A percentile compares a stretch with the other conserved stretches of the same genome.
Evolutionary conservation across 495 filamentous ascomycete genomes (phyloP).

Genomic region (Penicillium verhagenii): DNA sequence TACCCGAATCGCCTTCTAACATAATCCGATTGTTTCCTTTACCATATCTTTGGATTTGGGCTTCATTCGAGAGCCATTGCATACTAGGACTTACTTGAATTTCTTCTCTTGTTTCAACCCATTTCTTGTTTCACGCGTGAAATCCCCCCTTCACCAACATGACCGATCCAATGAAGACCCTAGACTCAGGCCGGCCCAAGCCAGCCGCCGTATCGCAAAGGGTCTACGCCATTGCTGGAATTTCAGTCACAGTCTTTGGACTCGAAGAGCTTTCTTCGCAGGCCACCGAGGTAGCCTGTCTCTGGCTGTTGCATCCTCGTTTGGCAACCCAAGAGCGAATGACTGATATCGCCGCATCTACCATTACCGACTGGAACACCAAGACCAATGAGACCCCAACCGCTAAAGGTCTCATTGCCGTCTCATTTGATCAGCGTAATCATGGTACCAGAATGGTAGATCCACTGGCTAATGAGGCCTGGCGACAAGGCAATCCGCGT

Average conservation of each 20-base stretch:
- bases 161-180: conserved; percentile 38
- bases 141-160: conserved; percentile 15
- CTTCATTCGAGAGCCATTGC: neutral
- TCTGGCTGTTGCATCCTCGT: conserved; percentile 88
- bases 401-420: conserved; percentile 63
- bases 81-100: too few species aligned
- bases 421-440: conserved; percentile 87
- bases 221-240: conserved; percentile 68
- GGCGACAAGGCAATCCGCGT: conserved; percentile 73
- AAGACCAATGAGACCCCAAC: conserved; percentile 21
- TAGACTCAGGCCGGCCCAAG: conserved; percentile 22
- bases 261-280: conserved; percentile 63
- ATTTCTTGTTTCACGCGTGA: neutral
- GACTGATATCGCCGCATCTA: conserved; percentile 54
- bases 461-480: conserved; percentile 62
- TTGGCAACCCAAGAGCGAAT: conserved; percentile 67
- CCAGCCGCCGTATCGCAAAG: conserved; percentile 55
- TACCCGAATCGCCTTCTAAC: conserved; percentile 18
- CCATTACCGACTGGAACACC: conserved; percentile 60
- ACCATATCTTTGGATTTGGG: neutral
- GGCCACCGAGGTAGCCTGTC: conserved; percentile 58
- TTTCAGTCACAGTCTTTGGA: conserved; percentile 75
- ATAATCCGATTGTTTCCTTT: conserved; percentile 7
- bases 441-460: conserved; percentile 72
- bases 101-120: conserved; percentile 6